A percentile compares a stretch with the other conserved stretches of the same genome.
These are phyloP conservation scores for Trypanosoma congolense DNA, from an alignment of 208 protist genomes.

Conservation along the genomic window DNA sequence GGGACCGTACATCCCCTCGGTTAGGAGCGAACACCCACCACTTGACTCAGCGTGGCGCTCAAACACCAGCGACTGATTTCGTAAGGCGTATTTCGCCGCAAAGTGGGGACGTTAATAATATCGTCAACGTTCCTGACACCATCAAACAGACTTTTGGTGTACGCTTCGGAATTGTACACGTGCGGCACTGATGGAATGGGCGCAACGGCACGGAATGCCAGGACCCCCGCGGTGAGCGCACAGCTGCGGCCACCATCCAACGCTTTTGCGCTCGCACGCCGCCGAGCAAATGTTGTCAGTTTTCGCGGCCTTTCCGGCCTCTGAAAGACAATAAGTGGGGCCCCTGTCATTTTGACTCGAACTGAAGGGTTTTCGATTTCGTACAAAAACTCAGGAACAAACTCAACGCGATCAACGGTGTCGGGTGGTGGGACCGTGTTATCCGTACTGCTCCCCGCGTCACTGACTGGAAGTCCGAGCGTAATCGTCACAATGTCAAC, in stretches of 20 bases:
- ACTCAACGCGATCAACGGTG: constrained; percentile 39
- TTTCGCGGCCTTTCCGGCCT: constrained; percentile 1
- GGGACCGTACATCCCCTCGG: constrained; percentile 17
- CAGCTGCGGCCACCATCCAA: constrained; percentile 26
- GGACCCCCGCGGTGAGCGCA: constrained; percentile 55
- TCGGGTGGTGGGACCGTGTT: constrained; percentile 21
- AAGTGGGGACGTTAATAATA: constrained; percentile 54
- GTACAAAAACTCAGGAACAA: constrained; percentile 81
- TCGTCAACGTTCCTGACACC: constrained; percentile 24
- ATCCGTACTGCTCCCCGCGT: constrained; percentile 9
- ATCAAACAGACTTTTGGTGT: constrained; percentile 47
- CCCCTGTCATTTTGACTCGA: constrained; percentile 63
- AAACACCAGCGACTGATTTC: constrained; percentile 56
- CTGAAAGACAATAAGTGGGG: constrained; percentile 49
- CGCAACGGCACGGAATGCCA: constrained; percentile 53
- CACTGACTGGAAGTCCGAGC: constrained; percentile 54
- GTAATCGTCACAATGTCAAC: constrained; percentile 40
- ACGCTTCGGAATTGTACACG: constrained; percentile 41
- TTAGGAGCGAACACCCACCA: constrained; percentile 50
- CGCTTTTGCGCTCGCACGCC: neutral
- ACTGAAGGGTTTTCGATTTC: constrained; percentile 33
- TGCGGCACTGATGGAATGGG: constrained; percentile 42
- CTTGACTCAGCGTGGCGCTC: constrained; percentile 25
- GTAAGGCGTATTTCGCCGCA: constrained; percentile 40
- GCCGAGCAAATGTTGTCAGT: too few species aligned